Percentiles rank a stretch among this genome's conserved stretches.
Conservation (phyloP, 2,329 filamentous ascomycete genomes). For the Eutypa lata region DNA sequence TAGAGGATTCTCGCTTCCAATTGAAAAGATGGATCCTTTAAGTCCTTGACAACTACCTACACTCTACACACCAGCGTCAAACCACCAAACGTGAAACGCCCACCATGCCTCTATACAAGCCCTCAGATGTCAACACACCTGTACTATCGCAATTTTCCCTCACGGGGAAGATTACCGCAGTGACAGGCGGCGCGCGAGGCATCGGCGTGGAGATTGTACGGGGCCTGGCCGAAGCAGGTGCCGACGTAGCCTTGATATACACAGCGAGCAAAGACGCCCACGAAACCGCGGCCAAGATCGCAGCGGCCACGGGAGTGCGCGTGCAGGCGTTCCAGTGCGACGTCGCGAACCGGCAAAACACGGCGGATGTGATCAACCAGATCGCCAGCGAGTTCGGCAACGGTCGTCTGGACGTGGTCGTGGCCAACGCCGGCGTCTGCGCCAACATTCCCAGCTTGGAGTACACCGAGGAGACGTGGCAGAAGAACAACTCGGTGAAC, state of each 20-base stretch:
- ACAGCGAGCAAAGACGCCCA: background rate
- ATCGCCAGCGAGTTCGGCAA: background rate
- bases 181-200: background rate
- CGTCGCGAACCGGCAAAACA: background rate
- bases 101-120: background rate
- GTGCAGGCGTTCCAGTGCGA: background rate
- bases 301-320: background rate
- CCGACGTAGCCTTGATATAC: background rate
- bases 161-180: background rate
- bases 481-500: background rate
- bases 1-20: too few species aligned
- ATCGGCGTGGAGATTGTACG: background rate
- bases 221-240: background rate
- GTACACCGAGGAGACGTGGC: background rate
- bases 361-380: background rate
- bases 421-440: background rate
- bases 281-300: background rate
- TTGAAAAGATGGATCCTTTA: too few species aligned
- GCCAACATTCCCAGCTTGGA: background rate
- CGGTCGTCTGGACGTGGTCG: background rate
- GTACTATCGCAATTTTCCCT: background rate
- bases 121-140: background rate
- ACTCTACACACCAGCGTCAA: too few species aligned
- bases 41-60: too few species aligned
- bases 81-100: background rate